Evolutionary conservation across 2,329 filamentous ascomycete species (phyloP), one percentile per base, ranked within the genome.

Genomic region (Claviceps arundinis): DNA sequence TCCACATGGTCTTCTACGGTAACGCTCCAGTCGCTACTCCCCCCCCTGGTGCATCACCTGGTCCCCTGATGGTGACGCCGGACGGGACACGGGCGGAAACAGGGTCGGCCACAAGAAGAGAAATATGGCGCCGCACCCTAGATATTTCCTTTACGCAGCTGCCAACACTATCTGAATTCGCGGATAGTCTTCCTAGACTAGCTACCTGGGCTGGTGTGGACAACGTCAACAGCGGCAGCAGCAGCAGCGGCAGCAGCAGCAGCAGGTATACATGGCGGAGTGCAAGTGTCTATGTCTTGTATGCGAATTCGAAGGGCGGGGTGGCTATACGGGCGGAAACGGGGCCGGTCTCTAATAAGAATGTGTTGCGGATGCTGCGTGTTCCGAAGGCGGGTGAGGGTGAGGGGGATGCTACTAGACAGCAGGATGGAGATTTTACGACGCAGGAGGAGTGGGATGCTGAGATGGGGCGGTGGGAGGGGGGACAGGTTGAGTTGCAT

Each of bases 381-480:
- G 8, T 50, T 3, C 9, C 11, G 34, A 34, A 30, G 13, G 6
- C 30, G 64, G 41, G 61, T 58, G n/a, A 52, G 56, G 43, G 60
- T 58, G 46, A 49, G 55, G 5, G 54, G 63, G 24, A 57, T 57
- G 22, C 7, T 9, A 7, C 38, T 3, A 9, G 24, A 24, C 24
- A 24, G 24, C 4, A 24, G 24, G 24, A 24, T 24, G 24, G 24
- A 1, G 24, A 24, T 24, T 24, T 24, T 24, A 24, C 24, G 24
- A 24, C 37, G 4, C 13, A 53, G 40, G 57, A 58, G 11, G 59
- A 64, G 37, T 59, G 63, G 47, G 57, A 62, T 45, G 57, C 51
- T 4, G 55, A 57, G 8, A 50, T 61, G 50, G 54, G 41, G 9
- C 47, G 41, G 8, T 43, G 19, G n/a, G 9, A 22, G 34, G 17